These are phyloP conservation scores for Lepidopterella palustris DNA, from an alignment of 495 filamentous ascomycete species.

Conservation along the genomic window DNA sequence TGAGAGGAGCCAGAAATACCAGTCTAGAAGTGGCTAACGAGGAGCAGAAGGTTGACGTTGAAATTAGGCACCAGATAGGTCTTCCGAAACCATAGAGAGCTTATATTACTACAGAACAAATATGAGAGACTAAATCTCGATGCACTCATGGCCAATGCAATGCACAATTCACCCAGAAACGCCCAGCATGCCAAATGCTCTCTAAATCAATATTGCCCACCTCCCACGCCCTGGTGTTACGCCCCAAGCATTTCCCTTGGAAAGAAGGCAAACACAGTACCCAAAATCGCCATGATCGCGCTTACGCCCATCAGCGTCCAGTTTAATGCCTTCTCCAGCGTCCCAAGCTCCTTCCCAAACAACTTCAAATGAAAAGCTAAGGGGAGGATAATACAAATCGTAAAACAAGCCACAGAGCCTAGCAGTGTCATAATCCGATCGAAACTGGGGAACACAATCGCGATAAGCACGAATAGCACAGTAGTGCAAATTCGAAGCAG, in stretches of 20 bases:
- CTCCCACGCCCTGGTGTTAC: too few species aligned
- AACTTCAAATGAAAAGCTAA: constrained; percentile 88
- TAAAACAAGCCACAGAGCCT: constrained; percentile 85
- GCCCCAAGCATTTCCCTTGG: constrained; percentile 52
- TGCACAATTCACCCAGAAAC: too few species aligned
- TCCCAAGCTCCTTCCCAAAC: constrained; percentile 71
- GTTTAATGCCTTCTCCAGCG: constrained; percentile 56
- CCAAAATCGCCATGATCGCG: constrained; percentile 60
- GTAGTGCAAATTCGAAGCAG: constrained; percentile 55
- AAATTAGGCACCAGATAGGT: too few species aligned
- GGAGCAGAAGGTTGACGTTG: too few species aligned
- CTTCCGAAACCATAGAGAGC: too few species aligned
- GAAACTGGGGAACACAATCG: constrained; percentile 80
- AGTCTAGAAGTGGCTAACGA: too few species aligned
- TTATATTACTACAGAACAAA: too few species aligned
- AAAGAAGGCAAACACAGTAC: constrained; percentile 83
- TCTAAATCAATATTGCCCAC: too few species aligned
- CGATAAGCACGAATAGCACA: constrained; percentile 56
- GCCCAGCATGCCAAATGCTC: neutral
- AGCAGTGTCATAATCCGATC: constrained; percentile 93
- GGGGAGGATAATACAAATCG: constrained; percentile 82
- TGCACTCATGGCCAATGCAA: too few species aligned
- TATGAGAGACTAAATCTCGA: too few species aligned
- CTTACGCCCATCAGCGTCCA: constrained; percentile 66
- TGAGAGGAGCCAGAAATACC: too few species aligned